Evolutionary conservation across 331 rosid species (phyloP).

Genomic region (Saraca asoca): DNA sequence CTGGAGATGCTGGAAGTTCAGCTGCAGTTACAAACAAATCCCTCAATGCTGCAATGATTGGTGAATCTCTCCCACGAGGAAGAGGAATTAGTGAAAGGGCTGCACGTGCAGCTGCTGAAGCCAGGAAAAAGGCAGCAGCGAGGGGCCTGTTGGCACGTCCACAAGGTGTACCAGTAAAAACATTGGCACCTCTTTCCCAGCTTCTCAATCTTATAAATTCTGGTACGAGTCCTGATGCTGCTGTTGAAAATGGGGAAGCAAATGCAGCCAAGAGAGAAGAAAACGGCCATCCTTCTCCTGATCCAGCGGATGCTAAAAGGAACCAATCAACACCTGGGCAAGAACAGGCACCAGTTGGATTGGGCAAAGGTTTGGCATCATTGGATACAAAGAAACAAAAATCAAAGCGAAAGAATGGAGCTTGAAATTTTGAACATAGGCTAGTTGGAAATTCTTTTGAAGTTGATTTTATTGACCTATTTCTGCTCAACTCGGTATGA

Average conservation of each 20-base stretch:
- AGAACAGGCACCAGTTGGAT: slow-evolving; percentile 58
- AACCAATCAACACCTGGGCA: slow-evolving; percentile 38
- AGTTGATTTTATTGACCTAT: too few species aligned
- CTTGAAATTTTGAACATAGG: slow-evolving; percentile 31
- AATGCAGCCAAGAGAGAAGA: slow-evolving; percentile 44
- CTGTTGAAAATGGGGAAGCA: slow-evolving; percentile 45
- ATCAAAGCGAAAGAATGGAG: slow-evolving; percentile 49
- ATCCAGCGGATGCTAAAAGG: slow-evolving; percentile 31
- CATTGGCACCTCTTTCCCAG: slow-evolving; percentile 57
- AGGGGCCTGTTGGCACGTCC: slow-evolving; percentile 59
- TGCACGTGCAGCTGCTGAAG: slow-evolving; percentile 71
- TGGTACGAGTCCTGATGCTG: slow-evolving; percentile 40
- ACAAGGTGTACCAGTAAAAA: slow-evolving; percentile 57
- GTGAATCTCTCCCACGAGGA: slow-evolving; percentile 59
- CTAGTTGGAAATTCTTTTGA: too few species aligned
- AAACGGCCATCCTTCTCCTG: slow-evolving; percentile 27
- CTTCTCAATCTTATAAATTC: slow-evolving; percentile 61
- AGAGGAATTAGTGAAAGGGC: slow-evolving; percentile 77
- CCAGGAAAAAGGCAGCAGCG: slow-evolving; percentile 73
- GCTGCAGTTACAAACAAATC: slow-evolving; percentile 64
- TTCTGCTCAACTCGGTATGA: too few species aligned
- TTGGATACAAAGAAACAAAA: slow-evolving; percentile 63
- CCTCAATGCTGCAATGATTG: slow-evolving; percentile 68
- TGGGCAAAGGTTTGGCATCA: slow-evolving; percentile 61
- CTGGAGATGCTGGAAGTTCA: slow-evolving; percentile 88